Percentiles rank a stretch among this genome's conserved stretches.
Evolutionary conservation across 2,329 filamentous ascomycete genomes (phyloP).

Genomic region (Ascosphaera apis): DNA sequence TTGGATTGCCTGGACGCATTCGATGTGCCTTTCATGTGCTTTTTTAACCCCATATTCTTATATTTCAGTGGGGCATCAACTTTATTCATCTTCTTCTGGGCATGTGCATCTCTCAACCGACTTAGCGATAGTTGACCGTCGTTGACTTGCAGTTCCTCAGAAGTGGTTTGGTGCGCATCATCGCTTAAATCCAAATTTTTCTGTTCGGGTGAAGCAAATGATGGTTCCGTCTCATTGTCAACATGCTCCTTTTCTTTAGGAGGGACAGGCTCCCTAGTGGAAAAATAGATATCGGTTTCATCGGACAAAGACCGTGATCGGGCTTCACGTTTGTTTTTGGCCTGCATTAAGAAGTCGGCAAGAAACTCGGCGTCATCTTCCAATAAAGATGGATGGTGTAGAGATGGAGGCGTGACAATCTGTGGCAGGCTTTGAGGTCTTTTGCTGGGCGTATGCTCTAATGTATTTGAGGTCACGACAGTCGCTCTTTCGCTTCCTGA

Average conservation of each 20-base stretch:
- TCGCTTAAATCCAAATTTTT: constrained; percentile 9
- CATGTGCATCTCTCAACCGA: no score
- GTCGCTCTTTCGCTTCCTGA: background rate
- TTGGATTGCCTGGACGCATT: no score
- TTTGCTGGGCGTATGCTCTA: constrained; percentile 8
- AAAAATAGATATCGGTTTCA: background rate
- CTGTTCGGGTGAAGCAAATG: background rate
- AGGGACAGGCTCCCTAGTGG: no score
- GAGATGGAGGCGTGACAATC: constrained; percentile 14
- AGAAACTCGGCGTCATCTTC: constrained; percentile 18
- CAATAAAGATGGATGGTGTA: constrained; percentile 14
- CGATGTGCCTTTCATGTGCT: no score
- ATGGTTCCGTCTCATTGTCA: background rate
- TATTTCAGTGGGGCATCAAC: no score
- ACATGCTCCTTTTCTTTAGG: no score
- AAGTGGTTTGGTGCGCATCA: constrained; percentile 6
- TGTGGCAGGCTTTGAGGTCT: constrained; percentile 12
- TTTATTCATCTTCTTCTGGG: no score
- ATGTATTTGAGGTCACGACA: constrained; percentile 1
- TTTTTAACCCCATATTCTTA: no score
- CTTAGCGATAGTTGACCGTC: no score
- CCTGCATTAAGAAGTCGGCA: constrained; percentile 18
- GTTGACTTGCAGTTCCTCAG: constrained; percentile 9
- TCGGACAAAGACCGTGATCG: background rate
- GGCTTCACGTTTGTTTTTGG: constrained; percentile 18